phyloP scores from a whole-genome alignment of 2,329 filamentous ascomycete species.

The Scedosporium aurantiacum region DNA sequence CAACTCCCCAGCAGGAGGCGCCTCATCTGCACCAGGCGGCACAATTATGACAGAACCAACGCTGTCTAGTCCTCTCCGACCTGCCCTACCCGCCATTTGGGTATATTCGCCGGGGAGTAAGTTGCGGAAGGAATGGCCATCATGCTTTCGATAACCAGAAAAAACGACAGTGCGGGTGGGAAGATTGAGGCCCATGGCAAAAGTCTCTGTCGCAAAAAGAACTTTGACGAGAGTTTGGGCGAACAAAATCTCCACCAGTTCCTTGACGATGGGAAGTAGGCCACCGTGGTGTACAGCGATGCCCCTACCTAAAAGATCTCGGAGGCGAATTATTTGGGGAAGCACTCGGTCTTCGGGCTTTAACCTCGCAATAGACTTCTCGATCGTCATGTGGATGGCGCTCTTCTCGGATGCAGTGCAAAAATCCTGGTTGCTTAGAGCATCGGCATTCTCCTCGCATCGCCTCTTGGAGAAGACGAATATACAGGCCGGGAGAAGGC shows the following conservation, averaged over 20 bases:
- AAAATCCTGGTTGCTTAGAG: slow-evolving; percentile 89
- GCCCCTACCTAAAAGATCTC: slow-evolving; percentile 75
- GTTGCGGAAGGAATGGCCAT: slow-evolving; percentile 84
- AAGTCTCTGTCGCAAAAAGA: slow-evolving; percentile 94
- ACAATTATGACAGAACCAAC: slow-evolving; percentile 95
- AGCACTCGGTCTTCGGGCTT: slow-evolving; percentile 81
- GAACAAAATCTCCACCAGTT: slow-evolving; percentile 93
- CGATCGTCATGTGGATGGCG: slow-evolving; percentile 92
- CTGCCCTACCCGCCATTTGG: slow-evolving; percentile 94
- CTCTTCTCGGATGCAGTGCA: slow-evolving; percentile 92
- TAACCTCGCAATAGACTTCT: slow-evolving; percentile 82
- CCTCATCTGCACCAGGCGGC: slow-evolving; percentile 70
- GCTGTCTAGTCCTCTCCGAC: slow-evolving; percentile 80
- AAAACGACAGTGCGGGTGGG: slow-evolving; percentile 96
- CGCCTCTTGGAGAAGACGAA: slow-evolving; percentile 98
- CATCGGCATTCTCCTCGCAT: slow-evolving; percentile 94
- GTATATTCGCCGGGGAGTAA: slow-evolving; percentile 93
- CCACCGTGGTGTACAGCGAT: slow-evolving; percentile 96
- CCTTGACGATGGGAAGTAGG: slow-evolving; percentile 89
- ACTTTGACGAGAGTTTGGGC: slow-evolving; percentile 93
- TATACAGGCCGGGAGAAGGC: slow-evolving; percentile 82
- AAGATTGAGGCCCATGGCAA: slow-evolving; percentile 94
- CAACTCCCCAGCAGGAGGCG: slow-evolving; percentile 71
- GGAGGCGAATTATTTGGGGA: slow-evolving; percentile 82
- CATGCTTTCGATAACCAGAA: slow-evolving; percentile 92